Base-by-base conservation (phyloP, 352 stramenopile genomes). In the Peronosclerospora sorghi region DNA sequence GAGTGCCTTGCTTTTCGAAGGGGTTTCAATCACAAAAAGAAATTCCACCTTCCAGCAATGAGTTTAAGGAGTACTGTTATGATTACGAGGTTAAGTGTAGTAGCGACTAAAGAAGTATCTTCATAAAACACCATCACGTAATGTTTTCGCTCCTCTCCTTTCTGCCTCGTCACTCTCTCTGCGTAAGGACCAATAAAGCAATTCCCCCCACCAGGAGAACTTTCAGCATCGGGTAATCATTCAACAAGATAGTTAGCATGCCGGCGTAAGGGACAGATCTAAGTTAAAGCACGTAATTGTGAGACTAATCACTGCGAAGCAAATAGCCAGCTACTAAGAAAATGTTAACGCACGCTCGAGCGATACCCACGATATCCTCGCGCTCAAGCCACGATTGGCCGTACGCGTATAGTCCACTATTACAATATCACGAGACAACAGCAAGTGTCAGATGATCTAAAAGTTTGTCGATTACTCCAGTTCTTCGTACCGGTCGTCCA, bases 211-310 rank as follows among this genome's bases (percentile, higher is more conserved):
- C 73, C 36, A 87, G 48, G 32, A 86, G 32, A 40, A 80, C 83
- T 74, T 99, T 99, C 48, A 98, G 73, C 44, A 96, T 78, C 13
- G 95, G 95, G 73, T 98, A 98, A 72, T 99, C 95, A 71, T 99
- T 99, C 39, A 99, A 68, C 24, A 98, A 78, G 62, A 99, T 98
- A 8, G 96, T 99, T 8, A 98, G 87, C 92, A 98, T 98, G 6
- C 96, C 95, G 0, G 97, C 87, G 77, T 98, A 99, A 36, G 94
- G 90, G 44, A 99, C 72, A 5, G 91, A 98, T 15, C 78, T 90
- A 40, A 0, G 34, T 4, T 26, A 24, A 63, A 7, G 20, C 61
- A 38, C 28, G 43, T 30, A 40, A 14, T 10, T 21, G 5, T 24
- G n/a, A 23, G 10, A 8, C 17, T 8, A 35, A n/a, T n/a, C 30